Conservation (phyloP, 2,329 filamentous ascomycete genomes). For the Diaporthe humulicola region DNA sequence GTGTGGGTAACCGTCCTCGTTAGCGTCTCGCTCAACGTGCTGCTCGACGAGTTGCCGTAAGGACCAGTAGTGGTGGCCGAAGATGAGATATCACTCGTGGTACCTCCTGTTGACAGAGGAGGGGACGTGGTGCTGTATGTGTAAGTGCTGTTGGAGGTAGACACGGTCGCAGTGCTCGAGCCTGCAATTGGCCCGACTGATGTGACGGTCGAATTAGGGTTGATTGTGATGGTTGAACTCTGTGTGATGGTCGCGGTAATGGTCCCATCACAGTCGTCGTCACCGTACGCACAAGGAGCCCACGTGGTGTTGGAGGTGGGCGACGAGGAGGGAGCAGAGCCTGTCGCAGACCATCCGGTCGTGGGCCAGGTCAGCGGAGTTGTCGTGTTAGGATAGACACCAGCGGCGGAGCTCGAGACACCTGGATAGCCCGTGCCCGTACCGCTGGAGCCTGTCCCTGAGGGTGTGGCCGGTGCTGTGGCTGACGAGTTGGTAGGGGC, state of each 20-base stretch:
- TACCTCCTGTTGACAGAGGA: conserved; percentile 1
- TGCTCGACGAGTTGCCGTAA: conserved; percentile 2
- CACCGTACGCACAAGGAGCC: conserved; percentile 15
- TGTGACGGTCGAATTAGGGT: conserved; percentile 3
- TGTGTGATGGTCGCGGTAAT: conserved; percentile 24
- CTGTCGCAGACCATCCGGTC: conserved; percentile 31
- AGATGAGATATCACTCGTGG: neutral
- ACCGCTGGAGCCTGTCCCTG: conserved; percentile 17
- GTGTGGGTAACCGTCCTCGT: conserved; percentile 18
- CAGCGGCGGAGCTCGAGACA: conserved; percentile 1
- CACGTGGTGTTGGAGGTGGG: neutral
- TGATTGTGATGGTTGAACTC: conserved; percentile 13
- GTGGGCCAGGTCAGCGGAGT: conserved; percentile 37
- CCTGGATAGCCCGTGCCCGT: conserved; percentile 19
- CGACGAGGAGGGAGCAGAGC: conserved; percentile 15
- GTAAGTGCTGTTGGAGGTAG: neutral
- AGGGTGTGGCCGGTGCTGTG: neutral
- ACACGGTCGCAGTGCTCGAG: neutral
- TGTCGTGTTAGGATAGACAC: conserved; percentile 28
- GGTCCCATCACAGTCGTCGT: conserved; percentile 6
- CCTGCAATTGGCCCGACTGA: neutral
- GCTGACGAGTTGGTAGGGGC: conserved; percentile 2
- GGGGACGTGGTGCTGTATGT: conserved; percentile 12
- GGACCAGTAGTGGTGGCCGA: neutral
- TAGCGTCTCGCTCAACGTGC: neutral